These are phyloP conservation scores for Cryptomeria japonica DNA, from an alignment of 75 land plant genomes.

Conservation along the genomic window DNA sequence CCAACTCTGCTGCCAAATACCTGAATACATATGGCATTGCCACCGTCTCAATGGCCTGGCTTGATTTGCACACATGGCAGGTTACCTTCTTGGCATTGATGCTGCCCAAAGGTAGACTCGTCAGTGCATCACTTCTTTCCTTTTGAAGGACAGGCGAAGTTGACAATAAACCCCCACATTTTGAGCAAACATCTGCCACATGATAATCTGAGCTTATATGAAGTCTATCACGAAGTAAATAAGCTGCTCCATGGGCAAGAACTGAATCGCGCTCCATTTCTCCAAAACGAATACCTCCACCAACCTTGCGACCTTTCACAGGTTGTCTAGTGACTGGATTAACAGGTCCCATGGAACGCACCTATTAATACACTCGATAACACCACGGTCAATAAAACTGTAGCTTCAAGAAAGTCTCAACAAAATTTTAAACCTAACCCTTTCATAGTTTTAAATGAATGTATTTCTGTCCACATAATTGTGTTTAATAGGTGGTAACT, in stretches of 20 bases:
- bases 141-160: slow-evolving; percentile 42
- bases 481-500: not conserved
- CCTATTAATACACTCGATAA: slow-evolving; percentile 45
- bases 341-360: slow-evolving; percentile 83
- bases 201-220: slow-evolving; percentile 97
- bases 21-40: slow-evolving; percentile 98
- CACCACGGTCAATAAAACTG: not conserved
- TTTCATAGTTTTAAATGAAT: not conserved
- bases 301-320: slow-evolving; percentile 87
- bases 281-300: slow-evolving; percentile 98
- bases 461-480: not conserved
- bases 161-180: slow-evolving; percentile 86
- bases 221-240: slow-evolving; percentile 91
- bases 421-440: not conserved
- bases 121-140: slow-evolving; percentile 28
- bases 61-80: slow-evolving; percentile 74
- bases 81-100: slow-evolving; percentile 48
- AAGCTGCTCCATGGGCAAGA: slow-evolving; percentile 98
- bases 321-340: slow-evolving; percentile 95
- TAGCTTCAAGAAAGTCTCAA: not conserved
- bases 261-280: slow-evolving; percentile 99
- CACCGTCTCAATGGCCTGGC: slow-evolving; percentile 84
- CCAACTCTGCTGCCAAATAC: slow-evolving; percentile 87
- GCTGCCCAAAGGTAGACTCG: slow-evolving; percentile 31
- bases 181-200: slow-evolving; percentile 84